Evolutionary conservation across 345 rosid genomes (phyloP), one percentile per base, ranked within the genome.

Genomic region (Trapa bicornis): DNA sequence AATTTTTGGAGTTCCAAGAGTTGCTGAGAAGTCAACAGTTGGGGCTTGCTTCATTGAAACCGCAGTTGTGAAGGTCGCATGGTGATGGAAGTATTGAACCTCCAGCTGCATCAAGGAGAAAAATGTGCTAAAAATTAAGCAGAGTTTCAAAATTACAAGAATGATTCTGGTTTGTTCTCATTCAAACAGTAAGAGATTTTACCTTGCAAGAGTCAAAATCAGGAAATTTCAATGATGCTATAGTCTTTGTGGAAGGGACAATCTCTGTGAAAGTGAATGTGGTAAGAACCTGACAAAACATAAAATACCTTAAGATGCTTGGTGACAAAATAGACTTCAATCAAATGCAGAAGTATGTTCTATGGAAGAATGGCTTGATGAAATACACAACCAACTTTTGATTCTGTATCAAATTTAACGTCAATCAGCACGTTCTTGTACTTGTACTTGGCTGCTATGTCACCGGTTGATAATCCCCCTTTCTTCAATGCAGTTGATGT

Each of bases 171-270:
- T 22, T 4, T 22, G 15, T 43, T 11, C 67, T 11, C 32, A 35
- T 15, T 10, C 63, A 29, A 35, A 35, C 15, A 58, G 9, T 58
- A 35, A 33, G 50, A n/a, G 2, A n/a, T 47, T 60, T 35, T 75
- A 92, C 99, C 99, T 86, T 91, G 74, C 89, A 91, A 53, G 95
- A 81, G 76, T 75, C 80, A 72, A 78, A 80, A 78, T 89, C 91
- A 60, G 97, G 97, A 52, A 91, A 78, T 80, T 84, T 91, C 75
- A 94, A 77, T 7, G 95, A 83, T 37, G 87, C 84, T 38, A 89
- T 83, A 42, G 99, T 76, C 82, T 83, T 91, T 29, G 97, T 91
- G 2, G 91, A 87, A 5, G 96, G 99, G 77, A 94, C 81, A 64
- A 91, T 78, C 70, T 86, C 95, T 14, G 73, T 75, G 74, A 88